Evolutionary conservation across 306 rosid genomes (phyloP), one percentile per base, ranked within the genome.

Genomic region (Urtica urens): DNA sequence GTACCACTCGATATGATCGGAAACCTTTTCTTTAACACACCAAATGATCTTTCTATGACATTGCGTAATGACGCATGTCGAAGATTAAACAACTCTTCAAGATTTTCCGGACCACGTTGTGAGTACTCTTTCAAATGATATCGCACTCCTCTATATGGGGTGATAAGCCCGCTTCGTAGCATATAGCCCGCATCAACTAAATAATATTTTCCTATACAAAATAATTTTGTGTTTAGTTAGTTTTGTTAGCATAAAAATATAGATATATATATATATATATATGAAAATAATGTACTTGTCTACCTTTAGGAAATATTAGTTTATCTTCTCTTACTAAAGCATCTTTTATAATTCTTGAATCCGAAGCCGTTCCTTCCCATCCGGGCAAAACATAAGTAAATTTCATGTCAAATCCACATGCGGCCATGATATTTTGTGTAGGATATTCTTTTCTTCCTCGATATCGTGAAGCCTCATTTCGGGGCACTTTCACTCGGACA

Each of bases 361-460:
- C n/a, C n/a, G n/a, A n/a, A n/a, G n/a, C n/a, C n/a, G n/a, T n/a
- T n/a, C n/a, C n/a, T n/a, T n/a, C 41, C 41, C 27, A 50, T 28
- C 53, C 7, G 28, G 35, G 13, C 28, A 47, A n/a, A 6, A 47
- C 35, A 13, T 49, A 29, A 7, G 54, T 49, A 15, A 49, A 19
- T 51, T n/a, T 35, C 18, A 51, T 30, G 14, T 52, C n/a, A 21
- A 14, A 35, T 10, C 17, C 27, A 52, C 45, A 33, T 6, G 13
- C 30, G 9, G 49, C 48, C 48, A 10, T 43, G 5, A 43, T 27
- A 43, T 43, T 43, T 43, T 43, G 48, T 17, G 48, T 43, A 10
- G 48, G 19, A 21, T 16, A 23, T 15, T 45, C 27, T 23, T 45
- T 12, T 10, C 25, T 45, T 3, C 30, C 49, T 11, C 30, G 49